Percentiles rank a stretch among this genome's conserved stretches.
Evolutionary conservation across 202 grass and related monocot species (phyloP).

Genomic region (Dendrocalamus latiflorus): DNA sequence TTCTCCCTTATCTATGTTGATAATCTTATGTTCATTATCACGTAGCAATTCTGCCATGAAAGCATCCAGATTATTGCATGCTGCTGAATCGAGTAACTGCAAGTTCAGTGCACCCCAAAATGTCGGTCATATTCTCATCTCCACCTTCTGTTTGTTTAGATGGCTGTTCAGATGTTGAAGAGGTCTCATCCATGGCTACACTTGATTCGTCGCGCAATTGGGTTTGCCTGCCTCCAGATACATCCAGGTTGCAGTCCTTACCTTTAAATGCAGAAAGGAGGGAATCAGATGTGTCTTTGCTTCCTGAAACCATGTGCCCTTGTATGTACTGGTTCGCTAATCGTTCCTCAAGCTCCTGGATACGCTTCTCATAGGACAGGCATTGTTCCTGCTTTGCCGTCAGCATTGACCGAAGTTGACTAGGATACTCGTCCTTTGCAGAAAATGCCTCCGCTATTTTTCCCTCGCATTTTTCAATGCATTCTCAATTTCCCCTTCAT

Average conservation of each 20-base stretch:
- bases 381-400: constrained; percentile 61
- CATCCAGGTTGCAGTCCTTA: too few relatives aligned
- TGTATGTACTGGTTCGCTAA: constrained; percentile 74
- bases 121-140: constrained; percentile 92
- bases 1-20: constrained; percentile 51
- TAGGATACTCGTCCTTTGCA: constrained; percentile 76
- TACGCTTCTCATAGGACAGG: constrained; percentile 75
- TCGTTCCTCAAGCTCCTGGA: constrained; percentile 79
- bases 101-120: constrained; percentile 67
- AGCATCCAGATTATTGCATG: constrained; percentile 56
- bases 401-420: constrained; percentile 64
- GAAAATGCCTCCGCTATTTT: constrained; percentile 63
- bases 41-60: constrained; percentile 56
- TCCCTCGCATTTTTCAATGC: constrained; percentile 54
- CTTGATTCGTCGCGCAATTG: too few relatives aligned
- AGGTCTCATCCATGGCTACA: constrained; percentile 92
- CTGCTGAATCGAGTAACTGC: constrained; percentile 41
- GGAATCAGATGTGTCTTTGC: constrained; percentile 54
- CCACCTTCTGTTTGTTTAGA: constrained; percentile 81
- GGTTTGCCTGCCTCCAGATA: too few relatives aligned
- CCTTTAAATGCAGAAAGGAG: too few relatives aligned
- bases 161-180: constrained; percentile 68
- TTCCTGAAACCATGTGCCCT: constrained; percentile 50
- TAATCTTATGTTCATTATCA: constrained; percentile 48
- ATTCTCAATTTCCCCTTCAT: constrained; percentile 58